Conservation (phyloP, 1,284 basidiomycete genomes). For the Microbotryomycetes sp. region DNA sequence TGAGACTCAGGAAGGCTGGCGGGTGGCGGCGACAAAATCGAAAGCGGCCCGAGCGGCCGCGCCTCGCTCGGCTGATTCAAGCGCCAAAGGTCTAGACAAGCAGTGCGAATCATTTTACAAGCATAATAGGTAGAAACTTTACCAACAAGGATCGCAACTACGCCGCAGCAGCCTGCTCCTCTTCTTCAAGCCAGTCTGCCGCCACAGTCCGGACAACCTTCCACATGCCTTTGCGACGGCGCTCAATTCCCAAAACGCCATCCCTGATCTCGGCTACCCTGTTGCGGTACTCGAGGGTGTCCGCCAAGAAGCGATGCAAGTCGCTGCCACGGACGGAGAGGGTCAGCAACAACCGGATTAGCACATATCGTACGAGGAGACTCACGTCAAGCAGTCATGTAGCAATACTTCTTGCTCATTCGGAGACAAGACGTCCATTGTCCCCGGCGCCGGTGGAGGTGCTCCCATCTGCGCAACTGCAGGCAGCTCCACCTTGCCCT, state of each 20-base stretch:
- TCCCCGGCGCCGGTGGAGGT: not conserved
- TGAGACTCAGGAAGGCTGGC: too few relatives aligned
- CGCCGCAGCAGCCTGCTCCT: slow-evolving; percentile 1
- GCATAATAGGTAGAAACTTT: too few relatives aligned
- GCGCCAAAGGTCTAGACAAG: too few relatives aligned
- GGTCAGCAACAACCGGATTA: not conserved
- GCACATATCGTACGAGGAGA: not conserved
- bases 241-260: slow-evolving; percentile 34
- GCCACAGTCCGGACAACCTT: slow-evolving; percentile 26
- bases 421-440: slow-evolving; percentile 15
- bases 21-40: too few relatives aligned
- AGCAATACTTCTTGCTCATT: slow-evolving; percentile 31
- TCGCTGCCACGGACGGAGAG: slow-evolving; percentile 15
- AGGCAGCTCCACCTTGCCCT: slow-evolving; percentile 20
- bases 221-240: slow-evolving; percentile 35
- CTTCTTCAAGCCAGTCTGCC: slow-evolving; percentile 23
- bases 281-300: slow-evolving; percentile 35
- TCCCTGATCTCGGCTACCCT: slow-evolving; percentile 36
- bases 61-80: too few relatives aligned
- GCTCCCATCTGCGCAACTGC: slow-evolving; percentile 6
- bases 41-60: too few relatives aligned
- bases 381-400: slow-evolving; percentile 31
- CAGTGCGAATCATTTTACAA: too few relatives aligned
- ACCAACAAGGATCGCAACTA: too few relatives aligned
- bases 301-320: slow-evolving; percentile 35